phyloP scores from a whole-genome alignment of 768 basidiomycete species.

The Cystobasidium onofrii region DNA sequence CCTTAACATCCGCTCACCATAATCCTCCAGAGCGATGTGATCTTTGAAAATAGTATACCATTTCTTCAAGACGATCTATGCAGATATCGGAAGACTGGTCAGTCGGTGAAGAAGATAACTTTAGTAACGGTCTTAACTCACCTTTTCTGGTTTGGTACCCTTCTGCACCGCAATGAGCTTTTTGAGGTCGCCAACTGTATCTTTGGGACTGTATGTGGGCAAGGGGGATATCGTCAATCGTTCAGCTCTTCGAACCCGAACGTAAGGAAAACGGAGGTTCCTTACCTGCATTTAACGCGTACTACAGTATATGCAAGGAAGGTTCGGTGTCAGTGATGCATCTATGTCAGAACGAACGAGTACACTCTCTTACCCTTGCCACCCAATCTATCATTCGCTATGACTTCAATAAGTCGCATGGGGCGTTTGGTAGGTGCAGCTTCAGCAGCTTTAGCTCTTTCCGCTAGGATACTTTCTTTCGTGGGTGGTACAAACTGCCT shows the following conservation, averaged over 20 bases:
- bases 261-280: background rate
- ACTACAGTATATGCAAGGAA: slow-evolving; percentile 1
- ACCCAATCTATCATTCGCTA: slow-evolving; percentile 36
- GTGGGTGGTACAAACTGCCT: slow-evolving; percentile 27
- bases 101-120: no score
- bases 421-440: slow-evolving; percentile 3
- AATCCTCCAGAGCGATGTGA: slow-evolving; percentile 84
- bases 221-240: no score
- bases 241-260: no score
- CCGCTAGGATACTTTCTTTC: slow-evolving; percentile 14
- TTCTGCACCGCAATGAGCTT: slow-evolving; percentile 93
- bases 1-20: slow-evolving; percentile 48
- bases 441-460: slow-evolving; percentile 24
- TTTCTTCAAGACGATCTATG: slow-evolving; percentile 80
- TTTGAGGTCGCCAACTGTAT: slow-evolving; percentile 96
- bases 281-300: slow-evolving; percentile 28
- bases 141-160: slow-evolving; percentile 69
- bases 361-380: slow-evolving; percentile 32
- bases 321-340: no score
- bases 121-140: slow-evolving; percentile 26
- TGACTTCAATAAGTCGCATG: slow-evolving; percentile 32
- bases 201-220: slow-evolving; percentile 57
- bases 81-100: no score
- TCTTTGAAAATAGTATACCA: slow-evolving; percentile 81
- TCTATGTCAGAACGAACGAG: no score